Evolutionary conservation across 495 filamentous ascomycete genomes (phyloP).

Genomic region (Daldinia caldariorum): DNA sequence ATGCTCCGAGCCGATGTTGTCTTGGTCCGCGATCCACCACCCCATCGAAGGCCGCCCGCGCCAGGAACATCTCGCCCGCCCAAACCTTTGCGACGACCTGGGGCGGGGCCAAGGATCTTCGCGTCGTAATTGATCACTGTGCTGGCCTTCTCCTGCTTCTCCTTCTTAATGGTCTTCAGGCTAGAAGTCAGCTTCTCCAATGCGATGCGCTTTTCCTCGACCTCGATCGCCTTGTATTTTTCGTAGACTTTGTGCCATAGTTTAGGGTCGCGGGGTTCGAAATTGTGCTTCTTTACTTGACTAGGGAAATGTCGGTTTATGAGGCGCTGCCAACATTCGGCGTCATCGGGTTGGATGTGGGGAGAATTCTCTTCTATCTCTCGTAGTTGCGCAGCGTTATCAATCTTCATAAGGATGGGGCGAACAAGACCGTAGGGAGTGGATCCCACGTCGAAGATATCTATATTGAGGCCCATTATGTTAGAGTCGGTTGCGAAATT

Average conservation of each 20-base stretch:
- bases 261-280: constrained; percentile 46
- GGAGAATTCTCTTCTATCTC: constrained; percentile 50
- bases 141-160: constrained; percentile 44
- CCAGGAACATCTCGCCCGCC: background rate
- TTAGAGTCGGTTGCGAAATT: constrained; percentile 25
- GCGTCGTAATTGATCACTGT: constrained; percentile 45
- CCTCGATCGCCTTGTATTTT: constrained; percentile 53
- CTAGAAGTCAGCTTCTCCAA: constrained; percentile 49
- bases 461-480: constrained; percentile 16
- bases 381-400: constrained; percentile 48
- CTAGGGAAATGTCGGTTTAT: constrained; percentile 49
- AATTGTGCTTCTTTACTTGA: constrained; percentile 39
- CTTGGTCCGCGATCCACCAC: constrained; percentile 47
- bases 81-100: constrained; percentile 25
- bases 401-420: constrained; percentile 47
- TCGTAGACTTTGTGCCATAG: constrained; percentile 53
- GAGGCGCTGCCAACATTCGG: constrained; percentile 52
- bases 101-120: constrained; percentile 33
- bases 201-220: constrained; percentile 61
- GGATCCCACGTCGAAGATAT: constrained; percentile 40
- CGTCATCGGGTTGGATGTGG: constrained; percentile 48
- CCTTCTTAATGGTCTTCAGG: constrained; percentile 45
- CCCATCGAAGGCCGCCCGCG: constrained; percentile 31
- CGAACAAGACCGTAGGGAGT: constrained; percentile 28
- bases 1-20: constrained; percentile 35